Evolutionary conservation across 192 early-diverging fungal species (phyloP).

Genomic region (Globomyces pollinis-pini): DNA sequence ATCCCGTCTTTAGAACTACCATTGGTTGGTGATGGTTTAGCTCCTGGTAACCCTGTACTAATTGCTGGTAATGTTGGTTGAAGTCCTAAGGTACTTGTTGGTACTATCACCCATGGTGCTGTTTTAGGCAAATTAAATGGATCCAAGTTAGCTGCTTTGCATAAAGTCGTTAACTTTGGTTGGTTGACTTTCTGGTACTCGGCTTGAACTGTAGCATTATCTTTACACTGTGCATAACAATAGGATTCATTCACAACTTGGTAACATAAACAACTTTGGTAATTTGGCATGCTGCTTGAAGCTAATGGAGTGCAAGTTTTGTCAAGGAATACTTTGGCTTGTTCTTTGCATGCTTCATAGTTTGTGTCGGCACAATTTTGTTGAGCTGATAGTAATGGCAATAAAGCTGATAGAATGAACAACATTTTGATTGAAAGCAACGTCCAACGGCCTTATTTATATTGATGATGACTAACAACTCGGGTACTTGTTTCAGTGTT

Average conservation of each 20-base stretch:
- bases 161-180: neutral
- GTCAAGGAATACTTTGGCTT: neutral
- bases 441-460: no score
- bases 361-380: constrained; percentile 2
- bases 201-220: neutral
- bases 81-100: no score
- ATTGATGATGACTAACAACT: no score
- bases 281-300: neutral
- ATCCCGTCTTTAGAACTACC: no score
- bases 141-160: neutral
- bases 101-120: constrained; percentile 4
- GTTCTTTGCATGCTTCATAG: neutral
- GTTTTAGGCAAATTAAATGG: constrained; percentile 1
- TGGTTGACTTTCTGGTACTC: neutral
- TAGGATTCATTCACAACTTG: neutral
- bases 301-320: neutral
- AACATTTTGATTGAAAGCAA: no score
- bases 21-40: no score
- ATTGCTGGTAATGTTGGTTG: no score
- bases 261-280: neutral
- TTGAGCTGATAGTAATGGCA: no score
- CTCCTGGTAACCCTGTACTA: no score
- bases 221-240: constrained; percentile 1
- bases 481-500: no score
- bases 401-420: no score